These are phyloP conservation scores for Penicillium ucsense DNA, from an alignment of 495 filamentous ascomycete genomes.

Conservation along the genomic window DNA sequence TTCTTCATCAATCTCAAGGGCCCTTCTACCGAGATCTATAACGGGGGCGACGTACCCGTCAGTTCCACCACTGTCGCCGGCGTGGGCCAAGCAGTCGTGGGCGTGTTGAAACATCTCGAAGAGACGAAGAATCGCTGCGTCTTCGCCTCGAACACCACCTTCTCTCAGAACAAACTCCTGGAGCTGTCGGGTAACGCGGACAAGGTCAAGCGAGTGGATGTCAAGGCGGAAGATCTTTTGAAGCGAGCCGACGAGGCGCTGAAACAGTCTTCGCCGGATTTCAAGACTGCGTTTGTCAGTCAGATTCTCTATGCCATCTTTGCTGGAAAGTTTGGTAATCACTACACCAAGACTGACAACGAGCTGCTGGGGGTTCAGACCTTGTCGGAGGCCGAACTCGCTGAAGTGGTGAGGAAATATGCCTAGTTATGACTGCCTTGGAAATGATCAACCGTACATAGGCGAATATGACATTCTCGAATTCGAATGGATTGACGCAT, in stretches of 20 bases:
- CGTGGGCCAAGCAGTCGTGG: conserved; percentile 39
- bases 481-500: too few relatives aligned
- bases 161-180: conserved; percentile 47
- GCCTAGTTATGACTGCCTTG: neutral
- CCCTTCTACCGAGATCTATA: conserved; percentile 36
- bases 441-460: too few relatives aligned
- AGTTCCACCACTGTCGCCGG: conserved; percentile 37
- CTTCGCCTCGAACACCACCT: conserved; percentile 37
- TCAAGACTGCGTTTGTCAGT: neutral
- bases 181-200: conserved; percentile 26
- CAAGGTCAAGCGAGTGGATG: neutral
- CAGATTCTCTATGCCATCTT: conserved; percentile 5
- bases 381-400: conserved; percentile 4
- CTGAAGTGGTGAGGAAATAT: conserved; percentile 5
- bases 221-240: conserved; percentile 6
- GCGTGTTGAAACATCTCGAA: conserved; percentile 39
- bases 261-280: conserved; percentile 4
- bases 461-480: too few relatives aligned
- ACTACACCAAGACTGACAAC: conserved; percentile 6
- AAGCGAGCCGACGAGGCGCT: conserved; percentile 5
- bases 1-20: conserved; percentile 32
- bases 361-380: conserved; percentile 6
- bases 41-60: conserved; percentile 43
- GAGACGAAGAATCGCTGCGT: conserved; percentile 46
- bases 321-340: neutral